A percentile compares a stretch with the other conserved stretches of the same genome.
Evolutionary conservation across 768 basidiomycete genomes (phyloP).

Genomic region (Xerocomellus intermedius): DNA sequence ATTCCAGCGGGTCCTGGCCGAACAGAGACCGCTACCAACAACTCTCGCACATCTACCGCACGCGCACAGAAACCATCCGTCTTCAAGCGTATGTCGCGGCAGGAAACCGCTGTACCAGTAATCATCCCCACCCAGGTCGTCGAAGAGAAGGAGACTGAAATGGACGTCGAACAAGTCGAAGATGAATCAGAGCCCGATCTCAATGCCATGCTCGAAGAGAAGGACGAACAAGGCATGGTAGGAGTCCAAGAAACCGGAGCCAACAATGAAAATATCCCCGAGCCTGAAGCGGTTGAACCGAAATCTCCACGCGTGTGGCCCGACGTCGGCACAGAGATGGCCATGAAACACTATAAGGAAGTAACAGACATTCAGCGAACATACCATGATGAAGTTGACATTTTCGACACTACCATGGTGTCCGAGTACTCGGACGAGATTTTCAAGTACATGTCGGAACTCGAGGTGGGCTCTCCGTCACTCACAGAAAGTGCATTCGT

Average conservation of each 20-base stretch:
- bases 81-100: conserved; percentile 43
- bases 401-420: conserved; percentile 86
- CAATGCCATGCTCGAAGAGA: conserved; percentile 42
- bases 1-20: conserved; percentile 64
- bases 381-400: conserved; percentile 71
- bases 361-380: conserved; percentile 60
- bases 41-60: conserved; percentile 33
- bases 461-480: conserved; percentile 63
- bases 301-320: conserved; percentile 66
- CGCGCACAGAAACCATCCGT: conserved; percentile 33
- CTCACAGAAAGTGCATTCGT: conserved; percentile 6
- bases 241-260: conserved; percentile 43
- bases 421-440: conserved; percentile 99
- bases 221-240: conserved; percentile 66
- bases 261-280: conserved; percentile 45
- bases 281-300: conserved; percentile 35
- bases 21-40: conserved; percentile 42
- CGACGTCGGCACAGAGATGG: conserved; percentile 63
- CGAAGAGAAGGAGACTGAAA: conserved; percentile 53
- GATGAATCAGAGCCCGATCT: conserved; percentile 42
- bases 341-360: conserved; percentile 55
- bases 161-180: conserved; percentile 55
- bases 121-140: conserved; percentile 39
- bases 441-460: conserved; percentile 90
- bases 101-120: conserved; percentile 43